Base-by-base conservation (phyloP, 805 yeast species). In the Candida nemodendra region DNA sequence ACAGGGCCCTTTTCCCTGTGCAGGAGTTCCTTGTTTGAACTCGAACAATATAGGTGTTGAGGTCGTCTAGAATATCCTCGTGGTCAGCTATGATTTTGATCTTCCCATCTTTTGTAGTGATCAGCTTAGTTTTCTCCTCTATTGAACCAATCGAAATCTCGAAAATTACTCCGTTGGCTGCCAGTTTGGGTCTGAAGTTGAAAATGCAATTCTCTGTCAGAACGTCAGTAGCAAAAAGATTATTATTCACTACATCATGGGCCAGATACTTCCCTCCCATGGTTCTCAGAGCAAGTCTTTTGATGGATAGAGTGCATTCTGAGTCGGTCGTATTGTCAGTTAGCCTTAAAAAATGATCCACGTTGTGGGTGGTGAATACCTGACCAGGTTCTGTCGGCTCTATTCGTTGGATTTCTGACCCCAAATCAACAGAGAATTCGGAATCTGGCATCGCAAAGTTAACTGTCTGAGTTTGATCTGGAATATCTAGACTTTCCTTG, bases 161-260 rank as follows among this genome's bases (percentile, higher is more conserved):
- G 24, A 36, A 38, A 2, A 12, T 18, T 18, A 36, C 34, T 18
- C 33, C 38, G 5, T 18, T 15, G 3, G n/a, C 24, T 7, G 22
- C 24, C 19, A 24, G 17, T 9, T 32, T 44, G 3, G 38, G 19
- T 14, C 18, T 32, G 4, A 61, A 46, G 18, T 41, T 42, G 38
- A 63, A 59, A 3, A 63, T 47, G 15, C 57, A 59, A 31, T 47
- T 38, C 13, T 44, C 46, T 1, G 67, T 61, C 12, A 63, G 32
- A 3, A 57, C 60, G n/a, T 46, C 51, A 1, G 60, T 45, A 4
- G 47, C 42, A 13, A 34, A 28, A 18, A 61, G 34, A 12, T 33
- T 36, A 28, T 50, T 54, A 1, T 29, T 26, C 4, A 27, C 30
- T 2, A 30, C 26, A 28, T 57, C 57, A 34, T 39, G 43, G 5